phyloP scores from a whole-genome alignment of 2,329 filamentous ascomycete species.

The Cladosporium colombiae region DNA sequence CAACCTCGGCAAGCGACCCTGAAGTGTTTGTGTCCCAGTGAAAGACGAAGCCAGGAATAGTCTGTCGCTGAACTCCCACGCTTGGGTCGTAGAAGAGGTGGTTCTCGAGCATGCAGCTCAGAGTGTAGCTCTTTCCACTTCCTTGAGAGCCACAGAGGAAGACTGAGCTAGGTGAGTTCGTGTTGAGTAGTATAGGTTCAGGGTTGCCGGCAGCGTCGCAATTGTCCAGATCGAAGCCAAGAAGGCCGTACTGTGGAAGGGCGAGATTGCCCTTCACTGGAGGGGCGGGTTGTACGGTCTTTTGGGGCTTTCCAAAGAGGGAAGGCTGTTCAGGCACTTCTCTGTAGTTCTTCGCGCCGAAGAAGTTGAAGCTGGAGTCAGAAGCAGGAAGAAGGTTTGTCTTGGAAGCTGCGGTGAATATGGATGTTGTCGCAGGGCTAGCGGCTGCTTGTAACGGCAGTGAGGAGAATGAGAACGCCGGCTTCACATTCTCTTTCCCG shows the following conservation, averaged over 20 bases:
- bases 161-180: slow-evolving; percentile 56
- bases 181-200: slow-evolving; percentile 52
- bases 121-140: slow-evolving; percentile 62
- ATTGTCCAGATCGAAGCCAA: slow-evolving; percentile 29
- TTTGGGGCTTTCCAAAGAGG: neutral
- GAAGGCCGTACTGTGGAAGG: slow-evolving; percentile 31
- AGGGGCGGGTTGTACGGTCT: no score
- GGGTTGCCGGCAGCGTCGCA: slow-evolving; percentile 13
- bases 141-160: slow-evolving; percentile 67
- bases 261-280: neutral
- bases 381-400: neutral
- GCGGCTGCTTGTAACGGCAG: neutral
- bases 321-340: neutral
- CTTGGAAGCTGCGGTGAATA: neutral
- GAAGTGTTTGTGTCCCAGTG: slow-evolving; percentile 56
- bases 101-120: slow-evolving; percentile 62
- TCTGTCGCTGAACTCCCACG: slow-evolving; percentile 49
- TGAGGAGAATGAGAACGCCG: neutral
- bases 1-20: slow-evolving; percentile 56
- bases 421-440: neutral
- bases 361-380: neutral
- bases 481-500: neutral
- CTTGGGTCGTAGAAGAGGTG: slow-evolving; percentile 50
- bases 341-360: neutral
- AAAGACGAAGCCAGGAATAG: slow-evolving; percentile 61